Evolutionary conservation across 1,284 basidiomycete species (phyloP).

Genomic region (Cryptococcus wingfieldii): DNA sequence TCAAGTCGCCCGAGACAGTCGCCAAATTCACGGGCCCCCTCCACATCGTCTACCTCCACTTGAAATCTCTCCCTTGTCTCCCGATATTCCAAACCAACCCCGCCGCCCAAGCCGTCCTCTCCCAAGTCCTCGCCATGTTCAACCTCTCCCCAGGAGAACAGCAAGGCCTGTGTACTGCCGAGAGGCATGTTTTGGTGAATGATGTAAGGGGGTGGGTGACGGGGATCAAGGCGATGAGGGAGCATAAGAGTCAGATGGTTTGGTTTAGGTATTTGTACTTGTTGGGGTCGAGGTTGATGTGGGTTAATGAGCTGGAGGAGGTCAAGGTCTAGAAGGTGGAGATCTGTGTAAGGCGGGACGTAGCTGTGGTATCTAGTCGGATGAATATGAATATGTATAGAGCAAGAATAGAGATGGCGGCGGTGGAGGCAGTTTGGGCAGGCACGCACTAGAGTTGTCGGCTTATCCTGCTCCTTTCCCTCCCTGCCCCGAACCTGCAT

Average conservation of each 20-base stretch:
- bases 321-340: background rate
- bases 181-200: background rate
- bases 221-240: conserved; percentile 65
- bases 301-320: conserved; percentile 73
- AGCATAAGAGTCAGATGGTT: conserved; percentile 71
- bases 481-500: too few relatives aligned
- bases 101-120: too few relatives aligned
- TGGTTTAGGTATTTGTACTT: conserved; percentile 91
- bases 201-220: background rate
- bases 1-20: conserved; percentile 58
- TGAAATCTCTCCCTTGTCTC: conserved; percentile 16
- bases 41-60: conserved; percentile 19
- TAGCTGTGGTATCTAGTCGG: background rate
- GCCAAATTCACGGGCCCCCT: conserved; percentile 53
- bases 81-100: background rate
- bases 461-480: background rate
- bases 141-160: too few relatives aligned
- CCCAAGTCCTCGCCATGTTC: too few relatives aligned
- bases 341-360: background rate
- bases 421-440: background rate
- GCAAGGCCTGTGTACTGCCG: too few relatives aligned
- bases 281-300: conserved; percentile 81
- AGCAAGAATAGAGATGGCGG: too few relatives aligned
- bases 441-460: too few relatives aligned
- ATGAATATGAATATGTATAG: too few relatives aligned